These are phyloP conservation scores for Dendrostoma leiphaemia DNA, from an alignment of 2,329 filamentous ascomycete genomes.

Conservation along the genomic window DNA sequence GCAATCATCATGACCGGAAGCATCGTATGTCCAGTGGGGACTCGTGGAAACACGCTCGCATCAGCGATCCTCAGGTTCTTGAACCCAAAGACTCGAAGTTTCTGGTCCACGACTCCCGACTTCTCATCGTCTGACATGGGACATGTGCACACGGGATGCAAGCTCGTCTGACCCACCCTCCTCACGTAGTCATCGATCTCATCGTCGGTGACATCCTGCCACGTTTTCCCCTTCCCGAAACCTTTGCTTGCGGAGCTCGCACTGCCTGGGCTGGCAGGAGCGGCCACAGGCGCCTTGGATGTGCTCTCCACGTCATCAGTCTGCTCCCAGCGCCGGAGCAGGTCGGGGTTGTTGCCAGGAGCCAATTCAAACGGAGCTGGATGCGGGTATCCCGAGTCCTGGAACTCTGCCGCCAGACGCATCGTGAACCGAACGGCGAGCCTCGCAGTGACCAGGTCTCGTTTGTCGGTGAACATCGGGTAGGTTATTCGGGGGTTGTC, in stretches of 20 bases:
- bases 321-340: background rate
- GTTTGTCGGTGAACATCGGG: constrained; percentile 29
- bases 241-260: too few relatives aligned
- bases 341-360: constrained; percentile 23
- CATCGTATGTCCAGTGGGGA: constrained; percentile 29
- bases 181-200: constrained; percentile 29
- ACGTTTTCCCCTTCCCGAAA: too few relatives aligned
- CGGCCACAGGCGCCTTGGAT: background rate
- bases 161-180: constrained; percentile 21
- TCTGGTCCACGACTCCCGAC: constrained; percentile 25
- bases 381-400: constrained; percentile 27
- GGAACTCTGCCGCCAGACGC: constrained; percentile 28
- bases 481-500: constrained; percentile 32
- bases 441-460: constrained; percentile 26
- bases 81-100: constrained; percentile 24
- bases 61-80: constrained; percentile 24
- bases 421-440: constrained; percentile 30
- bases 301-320: background rate
- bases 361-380: constrained; percentile 24
- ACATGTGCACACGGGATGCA: constrained; percentile 41
- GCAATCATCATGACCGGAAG: constrained; percentile 29
- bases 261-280: background rate
- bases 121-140: constrained; percentile 28
- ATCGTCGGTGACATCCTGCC: constrained; percentile 27
- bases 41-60: constrained; percentile 30